A percentile compares a stretch with the other conserved stretches of the same genome.
phyloP scores from a whole-genome alignment of 805 yeast genomes.

The Wickerhamiella sergipiensis region DNA sequence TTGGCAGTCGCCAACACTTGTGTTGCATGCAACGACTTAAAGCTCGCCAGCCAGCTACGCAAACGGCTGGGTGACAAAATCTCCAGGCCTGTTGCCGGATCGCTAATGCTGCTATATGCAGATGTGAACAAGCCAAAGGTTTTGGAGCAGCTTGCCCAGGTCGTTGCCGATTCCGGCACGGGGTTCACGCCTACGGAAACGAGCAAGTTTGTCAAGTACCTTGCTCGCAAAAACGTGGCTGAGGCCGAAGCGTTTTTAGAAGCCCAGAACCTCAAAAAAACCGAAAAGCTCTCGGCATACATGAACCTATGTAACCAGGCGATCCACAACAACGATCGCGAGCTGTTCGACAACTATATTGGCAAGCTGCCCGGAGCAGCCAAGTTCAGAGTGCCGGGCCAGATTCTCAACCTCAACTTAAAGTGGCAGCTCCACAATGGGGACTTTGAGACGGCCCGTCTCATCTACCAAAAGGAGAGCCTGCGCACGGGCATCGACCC shows the following conservation, averaged over 20 bases:
- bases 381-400: constrained; percentile 5
- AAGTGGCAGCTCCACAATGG: constrained; percentile 16
- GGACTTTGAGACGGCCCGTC: constrained; percentile 9
- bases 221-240: constrained; percentile 1
- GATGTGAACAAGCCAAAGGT: background rate
- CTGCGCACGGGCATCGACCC: constrained; percentile 1
- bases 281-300: constrained; percentile 3
- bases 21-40: background rate
- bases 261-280: background rate
- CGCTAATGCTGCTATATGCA: background rate
- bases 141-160: background rate
- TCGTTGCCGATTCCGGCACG: background rate
- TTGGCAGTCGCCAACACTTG: background rate
- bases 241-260: constrained; percentile 3
- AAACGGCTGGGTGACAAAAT: background rate
- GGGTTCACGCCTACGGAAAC: constrained; percentile 25
- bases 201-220: constrained; percentile 7
- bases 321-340: constrained; percentile 3
- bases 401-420: constrained; percentile 10
- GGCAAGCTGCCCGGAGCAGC: background rate
- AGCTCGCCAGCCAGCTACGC: background rate
- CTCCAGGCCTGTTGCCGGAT: background rate
- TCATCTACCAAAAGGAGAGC: constrained; percentile 11
- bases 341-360: background rate
- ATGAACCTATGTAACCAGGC: constrained; percentile 11